A percentile compares a stretch with the other conserved stretches of the same genome.
Conservation (phyloP, 768 basidiomycete species). For the Leccinum ochraceum region DNA sequence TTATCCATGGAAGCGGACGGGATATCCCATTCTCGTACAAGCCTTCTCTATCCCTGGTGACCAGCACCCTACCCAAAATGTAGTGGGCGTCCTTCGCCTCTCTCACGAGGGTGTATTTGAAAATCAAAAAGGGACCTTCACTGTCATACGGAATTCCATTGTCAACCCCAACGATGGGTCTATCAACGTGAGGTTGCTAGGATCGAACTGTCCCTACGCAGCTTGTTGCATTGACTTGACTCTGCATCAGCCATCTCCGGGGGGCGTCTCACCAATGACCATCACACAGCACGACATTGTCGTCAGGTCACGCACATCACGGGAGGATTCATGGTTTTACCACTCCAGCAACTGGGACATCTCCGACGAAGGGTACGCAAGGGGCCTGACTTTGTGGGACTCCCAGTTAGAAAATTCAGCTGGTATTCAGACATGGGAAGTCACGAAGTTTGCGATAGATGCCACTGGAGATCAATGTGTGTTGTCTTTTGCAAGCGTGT, state of each 20-base stretch:
- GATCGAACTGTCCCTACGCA: background rate
- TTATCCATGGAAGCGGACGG: background rate
- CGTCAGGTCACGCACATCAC: background rate
- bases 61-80: background rate
- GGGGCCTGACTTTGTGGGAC: background rate
- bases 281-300: background rate
- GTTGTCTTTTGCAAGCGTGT: too few species aligned
- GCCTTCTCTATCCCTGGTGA: background rate
- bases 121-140: background rate
- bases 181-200: background rate
- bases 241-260: background rate
- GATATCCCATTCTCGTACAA: background rate
- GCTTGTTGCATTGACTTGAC: background rate
- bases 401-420: background rate
- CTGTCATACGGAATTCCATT: background rate
- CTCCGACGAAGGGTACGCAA: background rate
- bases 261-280: background rate
- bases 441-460: background rate
- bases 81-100: background rate
- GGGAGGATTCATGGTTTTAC: background rate
- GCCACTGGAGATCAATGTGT: background rate
- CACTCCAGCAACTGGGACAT: background rate
- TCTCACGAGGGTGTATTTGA: background rate
- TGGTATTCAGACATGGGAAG: background rate
- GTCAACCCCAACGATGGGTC: background rate